Base-by-base conservation (phyloP, 2,329 filamentous ascomycete species). In the Ceratocystis ficicola region DNA sequence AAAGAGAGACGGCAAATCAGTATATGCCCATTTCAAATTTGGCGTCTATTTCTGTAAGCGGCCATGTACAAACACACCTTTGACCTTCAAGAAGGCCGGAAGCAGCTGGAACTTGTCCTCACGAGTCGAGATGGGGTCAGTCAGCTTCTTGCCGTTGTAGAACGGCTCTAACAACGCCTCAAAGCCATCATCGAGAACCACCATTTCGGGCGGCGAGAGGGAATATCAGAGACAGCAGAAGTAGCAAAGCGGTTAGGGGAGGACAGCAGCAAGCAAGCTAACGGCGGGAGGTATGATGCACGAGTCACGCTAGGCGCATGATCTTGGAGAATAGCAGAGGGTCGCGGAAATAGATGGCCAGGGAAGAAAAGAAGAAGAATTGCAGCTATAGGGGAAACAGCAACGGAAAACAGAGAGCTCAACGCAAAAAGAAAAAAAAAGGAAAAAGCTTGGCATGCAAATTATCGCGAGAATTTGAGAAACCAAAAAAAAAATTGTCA, bases 1-100 rank as follows among this genome's bases (percentile, higher is more conserved):
- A 44, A 32, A 28, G 28, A 30, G 62, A 12, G 36, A 41, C 36
- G 4, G 36, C 36, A 41, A 41, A 41, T 41, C 10, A 41, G 36
- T 41, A 41, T 41, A 41, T 12, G 12, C 3, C 36, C 36, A 12
- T 12, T 12, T 3, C 36, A 41, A 41, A 4, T 41, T 41, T 1
- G 36, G 36, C 36, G 36, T 57, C 52, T 44, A 52, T 28, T 62
- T 5, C 36, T 41, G n/a, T 20, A 10, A 50, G 30, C 52, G 25
- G 52, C 10, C 22, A 17, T 15, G 4, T 17, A 41, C 17, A 30
- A n/a, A 66, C 77, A 71, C 70, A 82, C 83, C 92, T 77, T 99
- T 99, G 72, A 96, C 92, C 76, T 96, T 96, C 67, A 99, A 79
- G 75, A 99, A 99, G n/a, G 94, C 94, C 0, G 94, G 95, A 32